Percentiles rank a stretch among this genome's conserved stretches.
phyloP scores from a whole-genome alignment of 23 red algal genomes.

The Gracilariopsis chorda region DNA sequence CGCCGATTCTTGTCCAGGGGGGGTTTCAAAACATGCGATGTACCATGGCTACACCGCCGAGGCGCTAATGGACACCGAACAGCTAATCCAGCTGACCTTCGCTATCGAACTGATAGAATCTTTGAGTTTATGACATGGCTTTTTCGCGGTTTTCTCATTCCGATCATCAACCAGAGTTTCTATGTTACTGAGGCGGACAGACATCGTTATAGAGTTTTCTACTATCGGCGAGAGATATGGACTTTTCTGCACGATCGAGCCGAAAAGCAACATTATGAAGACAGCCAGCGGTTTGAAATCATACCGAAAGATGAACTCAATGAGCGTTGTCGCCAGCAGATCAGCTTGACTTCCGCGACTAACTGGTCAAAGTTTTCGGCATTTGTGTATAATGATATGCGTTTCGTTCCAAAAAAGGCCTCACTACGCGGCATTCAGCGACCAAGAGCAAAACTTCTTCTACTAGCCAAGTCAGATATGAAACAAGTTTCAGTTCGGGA shows the following conservation, averaged over 20 bases:
- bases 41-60: conserved; percentile 39
- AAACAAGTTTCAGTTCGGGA: no score
- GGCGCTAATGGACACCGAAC: conserved; percentile 20
- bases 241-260: conserved; percentile 24
- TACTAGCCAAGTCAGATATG: not conserved
- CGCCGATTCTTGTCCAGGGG: not conserved
- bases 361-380: not conserved
- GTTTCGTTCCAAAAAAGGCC: conserved; percentile 56
- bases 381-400: conserved; percentile 15
- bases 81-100: conserved; percentile 38
- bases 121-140: conserved; percentile 38
- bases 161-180: conserved; percentile 53
- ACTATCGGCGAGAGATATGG: conserved; percentile 59
- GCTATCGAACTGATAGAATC: conserved; percentile 13
- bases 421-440: conserved; percentile 54
- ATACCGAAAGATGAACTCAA: conserved; percentile 16
- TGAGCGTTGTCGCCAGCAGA: not conserved
- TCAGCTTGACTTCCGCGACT: not conserved
- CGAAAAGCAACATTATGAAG: conserved; percentile 15
- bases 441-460: conserved; percentile 12
- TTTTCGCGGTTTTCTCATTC: conserved; percentile 44
- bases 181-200: conserved; percentile 50
- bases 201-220: conserved; percentile 33
- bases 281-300: conserved; percentile 19
- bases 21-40: conserved; percentile 16